Evolutionary conservation across 106 monocot genomes (phyloP), one percentile per base, ranked within the genome.

Genomic region (Dendrobium nobile): DNA sequence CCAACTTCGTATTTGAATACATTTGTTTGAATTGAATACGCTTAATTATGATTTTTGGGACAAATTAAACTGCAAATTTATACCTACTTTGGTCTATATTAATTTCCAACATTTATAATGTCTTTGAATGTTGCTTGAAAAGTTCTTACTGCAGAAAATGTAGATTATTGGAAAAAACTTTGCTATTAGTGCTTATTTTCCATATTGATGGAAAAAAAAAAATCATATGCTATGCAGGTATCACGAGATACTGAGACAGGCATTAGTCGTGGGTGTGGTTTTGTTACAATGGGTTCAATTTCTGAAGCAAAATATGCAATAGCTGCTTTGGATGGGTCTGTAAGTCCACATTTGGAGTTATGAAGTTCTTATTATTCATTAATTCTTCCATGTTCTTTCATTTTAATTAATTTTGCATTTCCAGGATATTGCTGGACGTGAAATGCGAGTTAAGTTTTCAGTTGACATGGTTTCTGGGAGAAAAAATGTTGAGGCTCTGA

Each of bases 371-470:
- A 45, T 45, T 7, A 45, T 47, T 78, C 20, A 13, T 26, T 18
- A 6, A 75, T 26, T 11, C 18, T 48, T 76, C 76, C 26, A 26
- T 76, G 8, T 48, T 47, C 18, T 76, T 26, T 17, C 13, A 24
- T 48, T 47, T 41, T 13, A 26, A 10, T 48, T 43, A 28, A n/a
- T 27, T 51, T 51, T 79, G 70, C 24, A 9, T 59, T 11, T 51
- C 17, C 77, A 95, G 95, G 92, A 95, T 82, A 68, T 92, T 41
- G 85, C 81, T 82, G 95, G 92, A 7, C 90, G 95, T 42, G 92
- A 95, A 88, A 37, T 95, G 47, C 85, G 91, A 79, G 95, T 95
- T 54, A 90, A 91, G 77, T 89, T 87, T 86, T 90, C 92, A 75
- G 86, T 84, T 83, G 89, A 88, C 31, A 87, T 92, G 88, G 85